phyloP scores from a whole-genome alignment of 1,284 basidiomycete species.

The Vanrija sp. region DNA sequence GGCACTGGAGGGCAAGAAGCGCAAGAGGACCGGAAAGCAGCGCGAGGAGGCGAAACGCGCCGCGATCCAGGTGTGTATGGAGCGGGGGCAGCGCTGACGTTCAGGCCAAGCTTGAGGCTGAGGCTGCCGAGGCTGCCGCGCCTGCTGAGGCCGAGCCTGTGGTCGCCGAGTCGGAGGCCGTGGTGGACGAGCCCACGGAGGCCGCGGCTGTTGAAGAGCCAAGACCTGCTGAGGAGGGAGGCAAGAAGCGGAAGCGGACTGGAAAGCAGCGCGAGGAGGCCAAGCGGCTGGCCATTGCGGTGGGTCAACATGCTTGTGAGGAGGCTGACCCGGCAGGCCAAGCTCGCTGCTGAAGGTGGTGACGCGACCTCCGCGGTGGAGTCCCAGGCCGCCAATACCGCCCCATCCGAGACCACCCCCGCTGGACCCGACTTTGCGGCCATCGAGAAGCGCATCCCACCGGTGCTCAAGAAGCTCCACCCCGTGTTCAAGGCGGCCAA shows the following conservation, averaged over 20 bases:
- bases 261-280: conserved; percentile 45
- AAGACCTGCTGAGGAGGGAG: no score
- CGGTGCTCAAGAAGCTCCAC: conserved; percentile 45
- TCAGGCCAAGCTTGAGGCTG: conserved; percentile 13
- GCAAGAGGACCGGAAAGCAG: conserved; percentile 46
- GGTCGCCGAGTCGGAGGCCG: no score
- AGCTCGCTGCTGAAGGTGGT: conserved; percentile 13
- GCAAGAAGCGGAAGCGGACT: conserved; percentile 46
- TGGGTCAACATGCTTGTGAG: conserved; percentile 5
- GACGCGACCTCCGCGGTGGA: conserved; percentile 3
- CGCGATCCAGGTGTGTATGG: conserved; percentile 29
- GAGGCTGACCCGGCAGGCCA: conserved; percentile 12
- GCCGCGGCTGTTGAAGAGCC: no score
- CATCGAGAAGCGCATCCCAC: conserved; percentile 34
- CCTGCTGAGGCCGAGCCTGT: no score
- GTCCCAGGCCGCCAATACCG: background rate
- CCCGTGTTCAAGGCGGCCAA: conserved; percentile 66
- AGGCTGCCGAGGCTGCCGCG: conserved; percentile 52
- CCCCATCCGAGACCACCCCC: background rate
- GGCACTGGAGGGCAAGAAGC: conserved; percentile 25
- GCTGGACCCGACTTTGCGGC: conserved; percentile 25
- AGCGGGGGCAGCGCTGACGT: background rate
- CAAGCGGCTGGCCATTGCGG: conserved; percentile 38
- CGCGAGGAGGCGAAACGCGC: conserved; percentile 39
- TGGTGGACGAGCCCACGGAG: no score